These are phyloP conservation scores for Trypanosoma lewisi DNA, from an alignment of 208 protist species.

Conservation along the genomic window DNA sequence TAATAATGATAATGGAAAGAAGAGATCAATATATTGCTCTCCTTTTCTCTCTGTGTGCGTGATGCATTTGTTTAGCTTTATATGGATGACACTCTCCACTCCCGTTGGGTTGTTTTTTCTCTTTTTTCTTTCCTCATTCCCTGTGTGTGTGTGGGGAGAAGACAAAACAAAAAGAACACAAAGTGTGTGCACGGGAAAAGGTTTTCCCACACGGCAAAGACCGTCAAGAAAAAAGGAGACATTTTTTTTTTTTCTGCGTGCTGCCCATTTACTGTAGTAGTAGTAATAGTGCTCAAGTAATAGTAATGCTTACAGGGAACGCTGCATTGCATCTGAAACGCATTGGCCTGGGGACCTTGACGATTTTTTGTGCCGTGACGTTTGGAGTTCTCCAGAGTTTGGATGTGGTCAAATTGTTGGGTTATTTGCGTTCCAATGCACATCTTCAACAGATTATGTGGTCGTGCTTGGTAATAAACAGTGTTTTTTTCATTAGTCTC, in stretches of 20 bases:
- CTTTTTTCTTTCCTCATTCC: not conserved
- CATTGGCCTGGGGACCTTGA: constrained; percentile 1
- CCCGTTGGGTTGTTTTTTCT: not conserved
- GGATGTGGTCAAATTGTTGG: constrained; percentile 20
- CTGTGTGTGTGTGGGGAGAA: not conserved
- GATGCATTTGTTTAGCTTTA: not conserved
- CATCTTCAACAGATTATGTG: constrained; percentile 10
- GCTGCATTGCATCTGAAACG: not conserved
- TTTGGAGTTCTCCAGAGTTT: constrained; percentile 27
- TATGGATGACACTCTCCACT: not conserved
- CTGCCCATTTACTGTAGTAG: not conserved
- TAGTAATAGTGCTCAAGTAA: too few species aligned
- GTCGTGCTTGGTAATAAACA: constrained; percentile 23
- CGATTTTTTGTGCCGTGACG: constrained; percentile 13
- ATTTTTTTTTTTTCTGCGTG: constrained; percentile 5
- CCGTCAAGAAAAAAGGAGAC: not conserved
- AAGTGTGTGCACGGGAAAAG: not conserved
- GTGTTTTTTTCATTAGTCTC: constrained; percentile 24
- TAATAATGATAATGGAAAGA: too few species aligned
- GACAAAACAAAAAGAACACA: not conserved
- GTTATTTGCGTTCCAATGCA: constrained; percentile 16
- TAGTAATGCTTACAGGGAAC: not conserved
- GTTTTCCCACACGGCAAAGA: not conserved
- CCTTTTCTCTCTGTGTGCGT: not conserved
- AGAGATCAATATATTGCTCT: too few species aligned